Base-by-base conservation (phyloP, 352 stramenopile species). In the Phytophthora vignae region DNA sequence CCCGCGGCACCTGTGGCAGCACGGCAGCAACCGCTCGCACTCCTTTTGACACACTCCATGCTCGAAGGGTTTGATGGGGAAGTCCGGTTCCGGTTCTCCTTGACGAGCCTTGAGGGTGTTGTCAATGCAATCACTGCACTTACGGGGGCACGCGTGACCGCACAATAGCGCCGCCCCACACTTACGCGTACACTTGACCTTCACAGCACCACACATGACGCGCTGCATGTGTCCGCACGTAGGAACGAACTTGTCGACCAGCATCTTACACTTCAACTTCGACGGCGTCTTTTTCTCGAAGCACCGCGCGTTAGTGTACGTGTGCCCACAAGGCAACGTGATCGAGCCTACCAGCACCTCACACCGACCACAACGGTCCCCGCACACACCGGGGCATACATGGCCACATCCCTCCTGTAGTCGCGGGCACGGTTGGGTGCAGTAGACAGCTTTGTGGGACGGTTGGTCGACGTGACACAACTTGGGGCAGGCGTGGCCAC, bases 21-120 rank as follows among this genome's bases (percentile, higher is more conserved):
- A 96, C 25, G 85, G 69, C 17, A 96, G 60, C 42, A 77, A 60
- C 42, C 88, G 76, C 25, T 87, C 87, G 52, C 88, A 96, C 25
- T 77, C 73, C 61, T 91, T 81, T 52, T 76, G 76, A 66, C 90
- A 96, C 4, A 54, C 48, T 2, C 76, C 79, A 22, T 91, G 71
- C 60, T 83, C 77, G 0, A 70, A 77, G 21, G 69, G 59, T 25
- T 66, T 78, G n/a, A 83, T 85, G 3, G 71, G 70, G 29, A 73
- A 69, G 15, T 72, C 67, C 19, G 64, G 63, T 2, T 74, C 73
- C 8, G 31, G 60, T 27, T 65, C 55, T 52, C 61, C 64, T 44
- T 76, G 60, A 17, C 38, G 55, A 54, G 71, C 48, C 17, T 50
- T 40, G 66, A 87, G 29, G 17, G 78, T 84, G 54, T 79, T 68